Conservation (phyloP, 139 green algal genomes). For the Chlorella vulgaris region DNA sequence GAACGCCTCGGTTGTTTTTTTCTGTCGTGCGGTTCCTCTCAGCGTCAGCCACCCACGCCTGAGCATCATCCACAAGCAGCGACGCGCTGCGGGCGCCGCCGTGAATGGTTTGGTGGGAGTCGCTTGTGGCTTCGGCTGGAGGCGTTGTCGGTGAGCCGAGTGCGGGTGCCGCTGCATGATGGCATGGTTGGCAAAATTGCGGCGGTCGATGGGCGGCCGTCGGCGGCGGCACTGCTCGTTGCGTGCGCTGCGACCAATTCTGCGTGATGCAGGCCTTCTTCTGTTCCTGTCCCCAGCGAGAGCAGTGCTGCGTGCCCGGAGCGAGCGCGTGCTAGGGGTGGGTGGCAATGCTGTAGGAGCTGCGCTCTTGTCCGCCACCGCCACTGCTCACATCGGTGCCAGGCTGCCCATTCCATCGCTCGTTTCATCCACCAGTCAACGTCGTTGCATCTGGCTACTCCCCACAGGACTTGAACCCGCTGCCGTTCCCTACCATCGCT, state of each 20-base stretch:
- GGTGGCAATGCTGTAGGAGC: neutral
- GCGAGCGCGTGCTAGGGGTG: conserved; percentile 41
- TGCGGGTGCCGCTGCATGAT: no score
- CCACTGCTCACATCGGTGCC: neutral
- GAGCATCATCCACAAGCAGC: no score
- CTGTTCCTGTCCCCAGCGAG: conserved; percentile 18
- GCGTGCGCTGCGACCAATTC: no score
- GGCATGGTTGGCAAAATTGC: no score
- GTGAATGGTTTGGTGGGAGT: conserved; percentile 29
- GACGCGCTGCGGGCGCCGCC: no score
- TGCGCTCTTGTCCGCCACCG: no score
- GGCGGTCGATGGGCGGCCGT: no score
- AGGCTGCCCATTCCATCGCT: neutral
- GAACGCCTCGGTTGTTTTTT: no score
- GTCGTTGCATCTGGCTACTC: neutral
- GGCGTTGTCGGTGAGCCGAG: conserved; percentile 2
- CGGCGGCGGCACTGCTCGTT: no score
- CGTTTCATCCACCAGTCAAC: no score
- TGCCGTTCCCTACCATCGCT: conserved; percentile 62
- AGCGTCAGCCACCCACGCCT: no score
- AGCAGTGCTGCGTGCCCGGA: conserved; percentile 36
- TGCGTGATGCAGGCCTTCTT: neutral
- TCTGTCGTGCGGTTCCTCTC: no score
- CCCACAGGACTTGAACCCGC: conserved; percentile 68
- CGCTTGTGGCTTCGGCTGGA: neutral